Base-by-base conservation (phyloP, 1,284 basidiomycete genomes). In the Tetrapyrgos nigripes region DNA sequence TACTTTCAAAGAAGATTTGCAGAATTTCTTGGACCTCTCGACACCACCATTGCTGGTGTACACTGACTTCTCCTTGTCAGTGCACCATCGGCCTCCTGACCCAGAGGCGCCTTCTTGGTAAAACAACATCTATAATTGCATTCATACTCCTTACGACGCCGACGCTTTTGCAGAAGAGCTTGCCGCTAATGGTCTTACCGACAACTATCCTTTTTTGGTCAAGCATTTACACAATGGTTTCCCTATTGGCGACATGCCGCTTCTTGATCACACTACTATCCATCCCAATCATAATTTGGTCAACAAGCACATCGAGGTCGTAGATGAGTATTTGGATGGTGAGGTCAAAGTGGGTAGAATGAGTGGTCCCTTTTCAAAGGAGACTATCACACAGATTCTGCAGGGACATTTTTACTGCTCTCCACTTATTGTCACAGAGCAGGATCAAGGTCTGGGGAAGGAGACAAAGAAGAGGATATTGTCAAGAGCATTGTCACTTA, bases 221-320 rank as follows among this genome's bases (percentile, higher is more conserved):
- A 1, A 45, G 9, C 43, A 50, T 13, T 52, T 59, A 14, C 44
- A 46, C 2, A n/a, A 28, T 1, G 57, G 57, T 8, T 79, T 78
- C 53, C 73, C 72, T 1, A 62, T 79, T 5, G 76, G 76, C 1
- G 26, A 66, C 6, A 65, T 75, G 56, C 72, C 72, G 1, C 1
- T 8, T 4, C 62, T 77, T 3, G 4, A 40, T 0, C 2, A 49
- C 5, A 63, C 64, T 0, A 58, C 62, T 19, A 65, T 66, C 24
- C 61, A 61, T 14, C 50, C 53, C 58, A 75, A 76, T 50, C 69
- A 72, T 40, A 49, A 65, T 1, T 69, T 70, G 0, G 55, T 57
- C 3, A 17, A 21, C 9, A 33, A 55, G 9, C 26, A 60, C 48
- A 8, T 29, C 3, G 50, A 50, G 1, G 35, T 35, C 0, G 57